Base-by-base conservation (phyloP, 257 asterid genomes). In the Primulina huaijiensis region DNA sequence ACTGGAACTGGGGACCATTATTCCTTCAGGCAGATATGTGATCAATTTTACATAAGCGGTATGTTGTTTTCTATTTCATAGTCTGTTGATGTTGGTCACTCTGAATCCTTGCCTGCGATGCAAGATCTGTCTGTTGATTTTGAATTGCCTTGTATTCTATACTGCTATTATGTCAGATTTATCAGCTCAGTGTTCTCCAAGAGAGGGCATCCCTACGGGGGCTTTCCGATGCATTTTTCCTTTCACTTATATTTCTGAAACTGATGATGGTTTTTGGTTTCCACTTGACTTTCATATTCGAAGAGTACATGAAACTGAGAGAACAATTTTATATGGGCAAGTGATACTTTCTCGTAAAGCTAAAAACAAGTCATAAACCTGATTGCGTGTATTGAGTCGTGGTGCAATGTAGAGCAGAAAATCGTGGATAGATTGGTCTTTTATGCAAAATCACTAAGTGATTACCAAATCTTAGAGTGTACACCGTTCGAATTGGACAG, bases 1-100 rank as follows among this genome's bases (percentile, higher is more conserved):
- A 94, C 97, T 69, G 97, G 99, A 69, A 89, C 97, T 12, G 99
- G 99, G 63, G 97, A 94, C 75, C 99, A 94, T 88, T 94, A 94
- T 76, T 89, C 99, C 55, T 79, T 94, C 82, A 82, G 99, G 78
- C 99, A 94, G 77, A 94, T 94, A 64, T 94, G 99, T 34, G 99
- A 94, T 78, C 99, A 94, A 77, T 85, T 79, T 75, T 91, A 91
- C 67, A 82, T 91, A 53, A 86, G 88, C 84, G 99, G 99, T 89
- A 72, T 25, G 71, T 71, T 69, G 58, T 60, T 59, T 76, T 52
- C 67, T 25, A 25, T 30, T 30, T 62, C 70, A 53, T 21, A 21
- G 20, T 14, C 67, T 60, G 11, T 46, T 61, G 38, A 14, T 53
- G 65, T 79, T 33, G 60, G 43, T 59, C 46, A 57, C 64, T 14